These are phyloP conservation scores for Diplodia sapinea DNA, from an alignment of 2,329 filamentous ascomycete genomes.

Conservation along the genomic window DNA sequence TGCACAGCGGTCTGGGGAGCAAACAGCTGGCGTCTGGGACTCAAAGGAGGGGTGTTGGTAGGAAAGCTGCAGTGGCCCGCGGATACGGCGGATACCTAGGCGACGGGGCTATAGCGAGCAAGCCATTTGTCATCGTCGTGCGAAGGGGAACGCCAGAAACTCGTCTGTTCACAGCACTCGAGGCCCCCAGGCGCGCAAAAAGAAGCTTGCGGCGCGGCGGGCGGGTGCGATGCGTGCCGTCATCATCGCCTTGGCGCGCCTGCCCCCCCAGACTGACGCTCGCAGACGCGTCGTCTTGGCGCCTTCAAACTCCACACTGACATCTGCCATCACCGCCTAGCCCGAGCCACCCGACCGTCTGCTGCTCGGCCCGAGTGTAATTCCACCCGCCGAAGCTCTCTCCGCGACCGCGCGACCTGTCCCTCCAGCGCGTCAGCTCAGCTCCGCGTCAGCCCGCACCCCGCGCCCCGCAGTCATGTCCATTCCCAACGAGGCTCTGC, in stretches of 20 bases:
- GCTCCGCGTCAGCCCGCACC: background rate
- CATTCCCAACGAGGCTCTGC: conserved; percentile 89
- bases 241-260: conserved; percentile 19
- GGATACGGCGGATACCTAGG: conserved; percentile 26
- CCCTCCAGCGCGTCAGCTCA: conserved; percentile 1
- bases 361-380: conserved; percentile 29
- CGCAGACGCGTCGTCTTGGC: background rate
- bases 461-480: conserved; percentile 67
- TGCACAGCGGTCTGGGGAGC: conserved; percentile 12
- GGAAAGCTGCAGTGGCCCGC: conserved; percentile 17
- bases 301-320: background rate
- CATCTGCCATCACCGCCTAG: conserved; percentile 2
- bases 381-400: conserved; percentile 19
- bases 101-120: conserved; percentile 19
- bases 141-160: background rate
- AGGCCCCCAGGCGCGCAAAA: background rate
- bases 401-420: conserved; percentile 4
- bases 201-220: conserved; percentile 4
- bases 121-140: conserved; percentile 27
- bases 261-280: background rate
- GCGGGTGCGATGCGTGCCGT: conserved; percentile 22
- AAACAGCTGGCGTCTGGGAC: background rate
- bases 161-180: background rate
- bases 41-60: conserved; percentile 6
- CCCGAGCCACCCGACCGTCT: conserved; percentile 6